Base-by-base conservation (phyloP, 176 grass and related monocot species). In the Miscanthus lutarioriparius region DNA sequence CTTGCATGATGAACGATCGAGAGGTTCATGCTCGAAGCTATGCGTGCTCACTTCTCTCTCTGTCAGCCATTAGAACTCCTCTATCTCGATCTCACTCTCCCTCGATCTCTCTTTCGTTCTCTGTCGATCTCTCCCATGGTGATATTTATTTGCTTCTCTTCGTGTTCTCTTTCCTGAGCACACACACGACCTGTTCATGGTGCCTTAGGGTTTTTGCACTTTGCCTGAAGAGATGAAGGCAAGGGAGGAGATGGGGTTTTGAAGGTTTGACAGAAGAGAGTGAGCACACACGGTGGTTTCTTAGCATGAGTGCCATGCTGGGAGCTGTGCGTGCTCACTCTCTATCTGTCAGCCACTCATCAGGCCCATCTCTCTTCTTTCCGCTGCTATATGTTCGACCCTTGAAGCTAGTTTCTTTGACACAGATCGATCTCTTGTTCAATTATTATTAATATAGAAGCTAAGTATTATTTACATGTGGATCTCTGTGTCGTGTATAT, bases 21-120 rank as follows among this genome's bases (percentile, higher is more conserved):
- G 43, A 23, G 72, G 33, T 86, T 88, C 88, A 83, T 96, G 94
- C 84, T 91, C 85, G 88, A 90, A 93, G 91, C 88, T 96, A 92
- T 90, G 74, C 54, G 88, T 86, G 91, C 87, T 94, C 76, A 86
- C 82, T 95, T 88, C 86, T 92, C 90, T 94, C 66, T 94, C 83
- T 94, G 81, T 86, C 92, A 65, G 81, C 74, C 85, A 88, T 76
- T 81, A 87, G 45, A 83, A 32, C 68, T 56, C 75, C 71, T 41
- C 3, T 51, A 76, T 69, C 84, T 40, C 78, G 23, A 58, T 58
- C 53, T 3, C 19, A 56, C 51, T 22, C 49, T 54, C 51, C 7
- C 19, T 51, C 19, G 19, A 61, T 61, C n/a, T 61, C n/a, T 25
- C 8, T 26, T 7, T 56, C 6, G 9, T 9, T 61, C 8, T 58